These are phyloP conservation scores for Beauveria sp. DNA, from an alignment of 2,329 filamentous ascomycete species.

Conservation along the genomic window DNA sequence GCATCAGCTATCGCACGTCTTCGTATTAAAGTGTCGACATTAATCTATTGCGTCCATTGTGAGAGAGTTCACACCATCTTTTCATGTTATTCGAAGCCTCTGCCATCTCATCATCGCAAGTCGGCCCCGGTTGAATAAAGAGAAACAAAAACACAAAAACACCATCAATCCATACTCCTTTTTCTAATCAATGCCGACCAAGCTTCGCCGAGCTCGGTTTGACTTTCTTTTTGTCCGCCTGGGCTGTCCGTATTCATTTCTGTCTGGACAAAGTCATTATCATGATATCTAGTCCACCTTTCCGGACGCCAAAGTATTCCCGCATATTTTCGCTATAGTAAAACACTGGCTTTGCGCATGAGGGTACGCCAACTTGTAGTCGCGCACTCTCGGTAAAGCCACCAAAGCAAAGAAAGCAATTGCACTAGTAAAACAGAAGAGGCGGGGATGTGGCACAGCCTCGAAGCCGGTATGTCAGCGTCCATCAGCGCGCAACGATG, in stretches of 20 bases:
- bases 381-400: background rate
- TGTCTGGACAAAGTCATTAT: background rate
- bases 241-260: background rate
- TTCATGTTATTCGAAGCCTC: background rate
- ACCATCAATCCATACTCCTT: background rate
- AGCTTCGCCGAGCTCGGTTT: conserved; percentile 1
- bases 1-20: no score
- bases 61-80: background rate
- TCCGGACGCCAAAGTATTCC: conserved; percentile 5
- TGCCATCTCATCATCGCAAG: background rate
- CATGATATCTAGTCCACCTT: conserved; percentile 2
- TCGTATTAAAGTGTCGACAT: background rate
- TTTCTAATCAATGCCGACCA: background rate
- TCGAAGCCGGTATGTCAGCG: background rate
- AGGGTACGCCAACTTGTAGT: background rate
- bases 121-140: background rate
- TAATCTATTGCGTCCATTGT: background rate
- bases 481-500: background rate
- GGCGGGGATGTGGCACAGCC: background rate
- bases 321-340: conserved; percentile 6
- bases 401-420: background rate
- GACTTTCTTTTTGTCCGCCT: background rate
- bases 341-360: background rate
- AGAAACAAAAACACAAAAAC: background rate
- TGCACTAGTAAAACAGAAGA: conserved; percentile 1